Evolutionary conservation across 257 asterid genomes (phyloP), one percentile per base, ranked within the genome.

Genomic region (Asclepias syriaca): DNA sequence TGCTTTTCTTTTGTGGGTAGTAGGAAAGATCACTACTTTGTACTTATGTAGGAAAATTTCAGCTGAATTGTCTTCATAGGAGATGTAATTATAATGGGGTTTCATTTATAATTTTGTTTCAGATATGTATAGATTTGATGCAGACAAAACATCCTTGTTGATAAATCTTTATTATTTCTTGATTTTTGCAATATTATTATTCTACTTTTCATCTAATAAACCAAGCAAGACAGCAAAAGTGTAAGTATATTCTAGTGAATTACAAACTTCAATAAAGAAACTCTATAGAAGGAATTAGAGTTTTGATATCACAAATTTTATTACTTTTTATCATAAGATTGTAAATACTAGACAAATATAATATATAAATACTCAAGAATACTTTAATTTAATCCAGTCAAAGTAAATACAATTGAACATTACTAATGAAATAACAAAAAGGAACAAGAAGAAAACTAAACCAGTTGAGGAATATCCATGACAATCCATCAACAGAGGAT

Each of bases 11-110:
- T 22, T 60, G 22, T 72, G 60, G 60, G 4, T 46, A 14, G 58
- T 43, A 43, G 48, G 48, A 13, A 59, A 66, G 39, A 56, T 59
- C 5, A 3, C 18, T 54, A 67, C 57, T 34, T 50, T 27, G 24
- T 68, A 46, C 64, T 39, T 29, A 24, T 29, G 46, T n/a, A 68
- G 78, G 78, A 58, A 58, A 68, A 56, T 22, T 11, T 48, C 64
- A 58, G 55, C 12, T 12, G 27, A 66, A 22, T 66, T 46, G 15
- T 6, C 12, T 49, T 46, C 13, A 63, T 34, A 32, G 19, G 66
- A 6, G 66, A 6, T 63, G 68, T 63, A 63, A 63, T 63, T 63
- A 63, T 34, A 18, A 63, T 37, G 48, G 49, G 48, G 49, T 18
- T 63, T 16, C 13, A 7, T 34, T 22, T 63, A 16, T 34, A 15